phyloP scores from a whole-genome alignment of 108 stramenopile genomes.

The Fragilariopsis cylindrus region DNA sequence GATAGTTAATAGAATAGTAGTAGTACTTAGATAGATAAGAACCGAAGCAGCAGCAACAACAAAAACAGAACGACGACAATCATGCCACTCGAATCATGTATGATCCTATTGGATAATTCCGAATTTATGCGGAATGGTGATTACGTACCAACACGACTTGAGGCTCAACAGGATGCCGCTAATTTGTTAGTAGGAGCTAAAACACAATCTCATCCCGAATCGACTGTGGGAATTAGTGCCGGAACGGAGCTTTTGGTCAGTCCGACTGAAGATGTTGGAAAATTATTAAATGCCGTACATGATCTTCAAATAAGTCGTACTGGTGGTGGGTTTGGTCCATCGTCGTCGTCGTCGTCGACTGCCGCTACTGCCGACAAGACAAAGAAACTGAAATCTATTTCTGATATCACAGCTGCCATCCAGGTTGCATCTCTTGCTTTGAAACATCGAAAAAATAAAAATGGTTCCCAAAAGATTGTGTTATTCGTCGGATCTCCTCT shows the following conservation, averaged over 20 bases:
- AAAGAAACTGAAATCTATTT: neutral
- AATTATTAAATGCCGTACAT: constrained; percentile 86
- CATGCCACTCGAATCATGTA: constrained; percentile 97
- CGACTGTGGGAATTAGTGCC: constrained; percentile 92
- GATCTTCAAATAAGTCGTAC: constrained; percentile 41
- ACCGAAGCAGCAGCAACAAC: too few relatives aligned
- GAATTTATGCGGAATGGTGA: constrained; percentile 99
- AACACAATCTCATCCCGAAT: constrained; percentile 94
- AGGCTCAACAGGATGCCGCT: constrained; percentile 97
- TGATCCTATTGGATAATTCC: constrained; percentile 98
- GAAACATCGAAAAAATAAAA: constrained; percentile 98
- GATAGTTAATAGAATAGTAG: too few relatives aligned
- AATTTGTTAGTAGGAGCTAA: constrained; percentile 92
- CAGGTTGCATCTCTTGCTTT: constrained; percentile 95
- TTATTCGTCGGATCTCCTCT: constrained; percentile 91
- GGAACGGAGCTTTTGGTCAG: constrained; percentile 91
- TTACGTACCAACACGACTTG: constrained; percentile 96
- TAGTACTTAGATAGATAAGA: neutral
- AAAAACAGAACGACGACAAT: neutral
- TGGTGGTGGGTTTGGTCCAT: neutral
- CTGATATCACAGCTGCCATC: constrained; percentile 82
- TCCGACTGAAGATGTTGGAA: constrained; percentile 96
- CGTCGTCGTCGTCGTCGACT: neutral
- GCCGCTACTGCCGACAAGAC: neutral
- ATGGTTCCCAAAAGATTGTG: constrained; percentile 94